These are phyloP conservation scores for Lagenidium giganteum DNA, from an alignment of 352 stramenopile species.

Conservation along the genomic window DNA sequence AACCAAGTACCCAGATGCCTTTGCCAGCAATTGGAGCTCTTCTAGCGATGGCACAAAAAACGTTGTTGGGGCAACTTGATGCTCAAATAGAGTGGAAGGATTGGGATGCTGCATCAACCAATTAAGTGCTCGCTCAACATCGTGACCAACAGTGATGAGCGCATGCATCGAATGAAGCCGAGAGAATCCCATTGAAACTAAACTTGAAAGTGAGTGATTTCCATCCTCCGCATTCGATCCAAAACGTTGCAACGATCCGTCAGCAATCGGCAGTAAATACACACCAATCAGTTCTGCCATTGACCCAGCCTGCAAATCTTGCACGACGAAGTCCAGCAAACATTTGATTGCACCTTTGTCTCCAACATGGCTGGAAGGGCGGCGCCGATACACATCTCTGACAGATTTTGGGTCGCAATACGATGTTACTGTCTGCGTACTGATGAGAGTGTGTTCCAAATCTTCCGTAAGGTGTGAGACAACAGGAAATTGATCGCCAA, in stretches of 20 bases:
- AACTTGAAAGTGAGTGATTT: slow-evolving; percentile 27
- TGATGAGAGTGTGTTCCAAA: slow-evolving; percentile 40
- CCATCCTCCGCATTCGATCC: slow-evolving; percentile 16
- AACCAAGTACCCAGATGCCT: slow-evolving; percentile 29
- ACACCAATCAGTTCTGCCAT: slow-evolving; percentile 39
- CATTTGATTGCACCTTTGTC: slow-evolving; percentile 27
- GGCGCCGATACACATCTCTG: slow-evolving; percentile 31
- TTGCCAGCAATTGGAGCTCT: slow-evolving; percentile 31
- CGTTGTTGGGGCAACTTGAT: background rate
- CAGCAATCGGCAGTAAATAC: slow-evolving; percentile 47
- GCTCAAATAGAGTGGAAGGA: background rate
- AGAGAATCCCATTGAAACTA: slow-evolving; percentile 67
- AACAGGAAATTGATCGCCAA: slow-evolving; percentile 39
- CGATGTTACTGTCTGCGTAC: slow-evolving; percentile 28
- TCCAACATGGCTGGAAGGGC: slow-evolving; percentile 30
- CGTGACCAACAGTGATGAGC: slow-evolving; percentile 24
- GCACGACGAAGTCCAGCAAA: slow-evolving; percentile 50
- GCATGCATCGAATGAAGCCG: slow-evolving; percentile 36
- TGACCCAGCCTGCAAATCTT: slow-evolving; percentile 20
- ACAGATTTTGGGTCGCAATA: slow-evolving; percentile 32
- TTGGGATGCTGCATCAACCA: slow-evolving; percentile 58
- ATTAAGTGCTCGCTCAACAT: slow-evolving; percentile 50
- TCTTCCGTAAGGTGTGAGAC: slow-evolving; percentile 44
- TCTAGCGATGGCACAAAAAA: slow-evolving; percentile 44
- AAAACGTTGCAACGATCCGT: slow-evolving; percentile 42